Evolutionary conservation across 495 filamentous ascomycete genomes (phyloP), one percentile per base, ranked within the genome.

Genomic region (Neurospora sp.): DNA sequence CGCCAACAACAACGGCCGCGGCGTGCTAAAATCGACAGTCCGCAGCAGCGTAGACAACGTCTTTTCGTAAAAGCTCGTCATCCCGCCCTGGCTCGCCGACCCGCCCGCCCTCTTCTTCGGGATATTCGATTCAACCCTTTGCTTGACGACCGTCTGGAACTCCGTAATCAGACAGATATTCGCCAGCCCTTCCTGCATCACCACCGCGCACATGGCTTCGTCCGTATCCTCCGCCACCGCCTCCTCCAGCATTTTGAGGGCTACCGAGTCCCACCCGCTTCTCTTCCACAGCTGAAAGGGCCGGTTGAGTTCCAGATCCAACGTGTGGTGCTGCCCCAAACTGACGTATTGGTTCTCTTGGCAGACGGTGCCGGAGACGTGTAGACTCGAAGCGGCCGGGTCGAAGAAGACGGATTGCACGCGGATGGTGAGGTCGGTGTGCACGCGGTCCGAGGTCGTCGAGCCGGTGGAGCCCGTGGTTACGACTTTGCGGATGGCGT

Each of bases 151-250:
- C 3, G 95, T 98, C 75, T 94, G 94, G 78, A 93, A 91, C 73
- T 97, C 93, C 12, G 94, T 96, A 75, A 99, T 93, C 23, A 97
- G 87, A 81, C 94, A 97, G 72, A 99, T 92, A 84, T 97, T 95
- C 70, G 96, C 95, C 42, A 96, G 75, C 0, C 95, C 96, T 76
- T 98, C 95, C 74, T 97, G 93, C 93, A 98, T 96, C 6, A 98
- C 90, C 2, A 98, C 91, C 2, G 95, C 96, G 54, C 93, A 90
- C 27, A 96, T 88, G 75, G 94, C 91, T 0, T 93, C 93, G 20
- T 91, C 89, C 41, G 93, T 91, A 39, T 91, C 87, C 75, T 91
- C 88, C 77, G 92, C 90, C 3, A 93, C 85, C 2, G 94, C 92
- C 79, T 97, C 94, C 71, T 88, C 86, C 6, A 99, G 85, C 72